Percentiles rank a stretch among this genome's conserved stretches.
These are phyloP conservation scores for Aspergillus versicolor DNA, from an alignment of 2,329 filamentous ascomycete genomes.

Conservation along the genomic window DNA sequence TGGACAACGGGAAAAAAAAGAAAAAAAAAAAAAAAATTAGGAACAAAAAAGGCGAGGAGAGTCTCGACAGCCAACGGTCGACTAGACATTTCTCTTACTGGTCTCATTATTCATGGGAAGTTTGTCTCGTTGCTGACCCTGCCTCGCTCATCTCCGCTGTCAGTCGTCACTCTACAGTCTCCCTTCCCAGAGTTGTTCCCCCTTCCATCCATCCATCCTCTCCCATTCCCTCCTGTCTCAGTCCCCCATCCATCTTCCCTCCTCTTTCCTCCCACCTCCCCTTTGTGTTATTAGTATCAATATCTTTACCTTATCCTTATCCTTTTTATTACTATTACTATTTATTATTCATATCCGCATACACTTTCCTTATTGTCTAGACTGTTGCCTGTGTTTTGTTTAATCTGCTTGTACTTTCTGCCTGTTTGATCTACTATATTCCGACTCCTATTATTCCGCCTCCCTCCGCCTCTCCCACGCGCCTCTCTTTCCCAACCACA, in stretches of 20 bases:
- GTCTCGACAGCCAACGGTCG: not conserved
- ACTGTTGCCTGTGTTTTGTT: constrained; percentile 10
- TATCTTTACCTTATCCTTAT: constrained; percentile 10
- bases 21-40: constrained; percentile 13
- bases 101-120: constrained; percentile 11
- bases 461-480: not conserved
- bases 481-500: constrained; percentile 13
- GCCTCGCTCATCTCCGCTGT: constrained; percentile 6
- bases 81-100: constrained; percentile 1
- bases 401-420: constrained; percentile 13
- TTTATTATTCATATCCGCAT: not conserved
- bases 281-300: constrained; percentile 20
- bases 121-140: constrained; percentile 5
- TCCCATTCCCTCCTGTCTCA: constrained; percentile 9
- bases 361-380: constrained; percentile 11
- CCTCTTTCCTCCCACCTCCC: constrained; percentile 13
- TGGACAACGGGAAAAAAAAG: constrained; percentile 9
- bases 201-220: constrained; percentile 5
- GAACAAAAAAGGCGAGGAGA: not conserved
- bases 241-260: not conserved
- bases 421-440: constrained; percentile 15
- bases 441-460: constrained; percentile 6
- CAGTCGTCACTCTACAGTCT: constrained; percentile 11
- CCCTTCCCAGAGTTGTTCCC: constrained; percentile 1
- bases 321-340: constrained; percentile 3